A percentile compares a stretch with the other conserved stretches of the same genome.
phyloP scores from a whole-genome alignment of 2,329 filamentous ascomycete genomes.

The Colletotrichum sp. region DNA sequence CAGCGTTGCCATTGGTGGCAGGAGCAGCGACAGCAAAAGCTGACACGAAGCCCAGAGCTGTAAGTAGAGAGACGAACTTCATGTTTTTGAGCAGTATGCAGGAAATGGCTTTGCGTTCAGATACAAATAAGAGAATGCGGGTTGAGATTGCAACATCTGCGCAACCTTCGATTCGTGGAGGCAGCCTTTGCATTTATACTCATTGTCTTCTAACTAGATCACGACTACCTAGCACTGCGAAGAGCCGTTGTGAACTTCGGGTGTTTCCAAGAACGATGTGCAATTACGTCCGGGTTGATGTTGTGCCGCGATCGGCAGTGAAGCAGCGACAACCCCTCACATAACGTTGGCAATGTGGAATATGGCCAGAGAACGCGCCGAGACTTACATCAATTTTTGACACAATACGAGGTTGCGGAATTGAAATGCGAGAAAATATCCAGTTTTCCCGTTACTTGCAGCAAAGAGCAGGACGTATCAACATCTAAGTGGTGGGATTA shows the following conservation, averaged over 20 bases:
- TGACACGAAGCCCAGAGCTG: background rate
- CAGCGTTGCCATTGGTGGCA: background rate
- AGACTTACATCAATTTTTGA: background rate
- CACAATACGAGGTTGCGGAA: background rate
- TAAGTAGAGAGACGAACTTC: background rate
- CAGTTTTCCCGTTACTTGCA: background rate
- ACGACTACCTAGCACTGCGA: background rate
- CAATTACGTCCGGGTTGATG: background rate
- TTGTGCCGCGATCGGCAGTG: background rate
- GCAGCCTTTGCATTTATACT: background rate
- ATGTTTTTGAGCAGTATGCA: background rate
- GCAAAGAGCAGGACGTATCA: accelerated
- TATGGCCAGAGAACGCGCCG: background rate
- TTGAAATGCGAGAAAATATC: background rate
- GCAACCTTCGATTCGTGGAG: background rate
- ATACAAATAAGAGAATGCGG: background rate
- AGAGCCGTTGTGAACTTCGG: background rate
- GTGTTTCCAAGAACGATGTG: background rate
- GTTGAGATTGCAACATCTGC: background rate
- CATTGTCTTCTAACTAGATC: background rate
- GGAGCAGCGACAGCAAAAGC: background rate
- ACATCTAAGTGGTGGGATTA: background rate
- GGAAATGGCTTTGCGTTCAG: accelerated
- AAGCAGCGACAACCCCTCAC: background rate
- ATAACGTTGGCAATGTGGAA: background rate